Base-by-base conservation (phyloP, 768 basidiomycete genomes). In the Royoungia palumana region DNA sequence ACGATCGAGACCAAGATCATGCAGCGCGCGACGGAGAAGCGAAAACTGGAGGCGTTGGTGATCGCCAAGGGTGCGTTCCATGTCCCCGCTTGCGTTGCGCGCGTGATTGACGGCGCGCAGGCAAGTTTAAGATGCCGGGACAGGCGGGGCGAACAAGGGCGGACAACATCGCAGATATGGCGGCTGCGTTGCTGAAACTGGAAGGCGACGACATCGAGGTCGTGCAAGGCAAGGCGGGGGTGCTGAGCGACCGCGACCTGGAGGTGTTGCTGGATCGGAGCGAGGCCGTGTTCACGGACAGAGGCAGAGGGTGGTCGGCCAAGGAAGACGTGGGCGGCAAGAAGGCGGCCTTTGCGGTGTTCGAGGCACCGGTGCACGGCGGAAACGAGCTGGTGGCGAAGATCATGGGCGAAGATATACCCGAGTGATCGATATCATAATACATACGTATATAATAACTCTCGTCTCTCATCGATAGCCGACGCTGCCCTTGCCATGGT, bases 1-100 rank as follows among this genome's bases (percentile, higher is more conserved):
- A 96, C 93, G 3, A 77, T 99, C 57, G 95, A 99, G 72, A 87
- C 85, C 35, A 87, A 85, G 66, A 93, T 97, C 59, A 83, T 98
- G 77, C 80, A 91, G 60, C 78, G 83, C n/a, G 89, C 90, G 6
- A 77, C 77, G 8, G 88, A 89, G 73, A 92, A 92, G 71, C 80
- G 90, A 39, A 85, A 90, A 67, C 78, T 99, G 5, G 96, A 98
- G 71, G 90, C 90, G 2, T 75, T 98, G 32, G 94, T 99, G 60
- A 97, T 98, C 61, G 93, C 91, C 9, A 89, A 94, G 70, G 92
- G 89, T 85, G 12, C 12, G 48, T 39, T 14, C 6, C 6, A 3
- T 24, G 19, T 16, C 34, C 10, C 14, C 1, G 19, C 38, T 10
- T 35, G 12, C 5, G 9, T 28, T 20, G n/a, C 16, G 1, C 6